Percentiles rank a stretch among this genome's conserved stretches.
phyloP scores from a whole-genome alignment of 331 rosid species.

The Rosa hybrid region DNA sequence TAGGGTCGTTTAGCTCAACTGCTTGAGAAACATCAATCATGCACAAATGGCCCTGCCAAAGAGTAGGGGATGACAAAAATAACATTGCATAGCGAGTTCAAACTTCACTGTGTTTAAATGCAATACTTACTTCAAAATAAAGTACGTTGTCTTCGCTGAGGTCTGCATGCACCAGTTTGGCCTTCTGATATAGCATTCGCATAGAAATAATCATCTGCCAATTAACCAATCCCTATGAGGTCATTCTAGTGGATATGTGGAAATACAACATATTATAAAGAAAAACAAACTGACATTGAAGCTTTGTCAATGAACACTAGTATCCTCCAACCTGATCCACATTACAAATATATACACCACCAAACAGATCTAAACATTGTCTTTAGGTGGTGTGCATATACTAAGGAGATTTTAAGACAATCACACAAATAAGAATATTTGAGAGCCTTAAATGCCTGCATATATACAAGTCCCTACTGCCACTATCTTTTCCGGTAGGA shows the following conservation, averaged over 20 bases:
- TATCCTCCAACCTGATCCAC: neutral
- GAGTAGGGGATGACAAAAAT: neutral
- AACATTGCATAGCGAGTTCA: slow-evolving; percentile 6
- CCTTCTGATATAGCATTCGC: slow-evolving; percentile 81
- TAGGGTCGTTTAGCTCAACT: slow-evolving; percentile 89
- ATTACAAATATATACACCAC: neutral
- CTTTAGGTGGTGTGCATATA: too few species aligned
- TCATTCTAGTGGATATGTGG: neutral
- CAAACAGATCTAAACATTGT: neutral
- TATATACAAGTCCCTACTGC: neutral
- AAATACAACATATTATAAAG: neutral
- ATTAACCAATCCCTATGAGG: neutral
- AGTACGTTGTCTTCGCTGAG: slow-evolving; percentile 76
- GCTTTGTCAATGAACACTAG: neutral
- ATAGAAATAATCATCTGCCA: slow-evolving; percentile 69
- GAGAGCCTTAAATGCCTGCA: neutral
- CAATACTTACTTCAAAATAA: slow-evolving; percentile 61
- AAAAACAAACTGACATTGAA: neutral
- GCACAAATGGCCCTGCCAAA: slow-evolving; percentile 66
- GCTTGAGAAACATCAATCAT: slow-evolving; percentile 91
- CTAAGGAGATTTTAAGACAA: too few species aligned
- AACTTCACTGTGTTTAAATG: neutral
- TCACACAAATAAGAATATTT: too few species aligned
- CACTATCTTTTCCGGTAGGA: neutral
- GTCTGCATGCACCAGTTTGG: slow-evolving; percentile 90